Evolutionary conservation across 2,329 filamentous ascomycete species (phyloP), one percentile per base, ranked within the genome.

Genomic region (Diaporthe citriasiana): DNA sequence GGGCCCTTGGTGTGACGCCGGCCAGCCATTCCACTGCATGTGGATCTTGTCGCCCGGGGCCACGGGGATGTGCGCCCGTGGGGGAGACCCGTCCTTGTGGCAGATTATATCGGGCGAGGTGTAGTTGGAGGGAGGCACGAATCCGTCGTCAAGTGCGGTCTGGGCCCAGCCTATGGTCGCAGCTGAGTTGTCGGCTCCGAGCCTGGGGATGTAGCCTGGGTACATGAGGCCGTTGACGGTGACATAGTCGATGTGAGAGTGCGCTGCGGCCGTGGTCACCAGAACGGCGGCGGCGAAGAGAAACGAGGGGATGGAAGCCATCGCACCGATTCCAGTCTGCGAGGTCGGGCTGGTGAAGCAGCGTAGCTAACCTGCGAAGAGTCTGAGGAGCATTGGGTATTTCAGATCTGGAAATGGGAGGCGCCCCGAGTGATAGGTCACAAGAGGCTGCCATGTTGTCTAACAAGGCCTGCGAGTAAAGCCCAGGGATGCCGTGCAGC

Each of bases 1-100:
- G 1, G 86, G 86, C 0, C 86, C 86, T 51, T 83, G 79, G 70
- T 87, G 85, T 68, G 85, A 87, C 6, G 86, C 82, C 9, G 91
- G 91, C 91, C 91, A 93, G 40, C 83, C 83, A 70, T 86, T 90
- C 91, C 91, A 93, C 77, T 91, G 87, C 47, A 93, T 82, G 77
- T 88, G 84, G 74, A 93, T 80, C 12, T 81, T 85, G 73, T 85
- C 85, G 75, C 91, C 92, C 15, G 90, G 89, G 22, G 84, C 83
- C 60, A 93, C 86, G n/a, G 87, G 83, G 25, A 88, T 89, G 76
- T 86, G 84, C 73, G 86, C 83, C 22, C 82, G 78, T 51, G 86
- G 89, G n/a, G 87, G 85, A 40, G 85, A 84, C 40, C 87, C 90
- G 56, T 83, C 82, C 80, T 85, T 85, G 85, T 93, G 91, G 85